These are phyloP conservation scores for Neocatenulostroma microsporum DNA, from an alignment of 2,329 filamentous ascomycete species.

Conservation along the genomic window DNA sequence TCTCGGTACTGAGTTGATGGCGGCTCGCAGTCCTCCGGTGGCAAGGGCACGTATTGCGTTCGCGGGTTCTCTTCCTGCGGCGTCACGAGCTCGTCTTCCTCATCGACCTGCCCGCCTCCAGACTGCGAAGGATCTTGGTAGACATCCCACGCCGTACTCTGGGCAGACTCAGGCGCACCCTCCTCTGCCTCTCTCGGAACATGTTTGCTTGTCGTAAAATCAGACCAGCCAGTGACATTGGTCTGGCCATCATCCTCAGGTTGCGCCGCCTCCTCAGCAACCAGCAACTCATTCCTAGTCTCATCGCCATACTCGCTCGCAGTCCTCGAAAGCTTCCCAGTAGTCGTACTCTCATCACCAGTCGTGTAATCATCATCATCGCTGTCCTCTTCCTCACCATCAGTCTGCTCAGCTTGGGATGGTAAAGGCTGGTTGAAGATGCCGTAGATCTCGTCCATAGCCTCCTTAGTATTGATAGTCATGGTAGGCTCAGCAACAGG, in stretches of 20 bases:
- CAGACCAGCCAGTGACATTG: slow-evolving; percentile 73
- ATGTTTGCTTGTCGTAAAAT: slow-evolving; percentile 69
- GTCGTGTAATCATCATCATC: slow-evolving; percentile 73
- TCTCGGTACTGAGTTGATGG: slow-evolving; percentile 75
- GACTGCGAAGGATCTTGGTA: slow-evolving; percentile 30
- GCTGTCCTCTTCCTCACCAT: slow-evolving; percentile 58
- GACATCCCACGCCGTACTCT: slow-evolving; percentile 29
- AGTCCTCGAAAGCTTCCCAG: slow-evolving; percentile 59
- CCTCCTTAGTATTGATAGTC: slow-evolving; percentile 91
- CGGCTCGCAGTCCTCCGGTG: slow-evolving; percentile 78
- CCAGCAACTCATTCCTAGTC: slow-evolving; percentile 45
- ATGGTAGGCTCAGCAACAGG: slow-evolving; percentile 80
- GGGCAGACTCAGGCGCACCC: slow-evolving; percentile 27
- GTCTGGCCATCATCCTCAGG: slow-evolving; percentile 31
- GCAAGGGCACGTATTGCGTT: slow-evolving; percentile 66
- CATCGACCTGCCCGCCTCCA: slow-evolving; percentile 24
- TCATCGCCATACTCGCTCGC: slow-evolving; percentile 61
- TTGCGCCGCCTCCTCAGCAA: slow-evolving; percentile 23
- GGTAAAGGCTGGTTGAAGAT: slow-evolving; percentile 85
- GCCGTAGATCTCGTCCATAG: slow-evolving; percentile 94
- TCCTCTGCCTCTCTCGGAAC: slow-evolving; percentile 45
- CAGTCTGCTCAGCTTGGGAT: slow-evolving; percentile 38
- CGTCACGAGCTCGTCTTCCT: slow-evolving; percentile 37
- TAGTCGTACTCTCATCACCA: slow-evolving; percentile 70
- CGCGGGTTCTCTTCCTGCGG: slow-evolving; percentile 41